phyloP scores from a whole-genome alignment of 2,329 filamentous ascomycete genomes.

The Alternaria ethzedia region DNA sequence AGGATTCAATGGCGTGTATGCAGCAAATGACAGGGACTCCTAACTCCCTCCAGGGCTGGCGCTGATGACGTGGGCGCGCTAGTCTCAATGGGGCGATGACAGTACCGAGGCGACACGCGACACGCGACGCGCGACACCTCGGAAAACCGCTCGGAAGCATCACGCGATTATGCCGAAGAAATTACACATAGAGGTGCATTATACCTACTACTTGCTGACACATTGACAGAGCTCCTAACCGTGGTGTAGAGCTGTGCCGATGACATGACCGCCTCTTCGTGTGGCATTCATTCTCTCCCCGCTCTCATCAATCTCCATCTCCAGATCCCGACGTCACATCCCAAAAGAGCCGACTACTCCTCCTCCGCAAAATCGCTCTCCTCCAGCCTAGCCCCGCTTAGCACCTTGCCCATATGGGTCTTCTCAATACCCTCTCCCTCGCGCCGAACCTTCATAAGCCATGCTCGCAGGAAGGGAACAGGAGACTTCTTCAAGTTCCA shows the following conservation, averaged over 20 bases:
- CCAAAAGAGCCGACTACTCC: background rate
- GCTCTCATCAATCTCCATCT: background rate
- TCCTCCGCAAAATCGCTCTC: constrained; percentile 35
- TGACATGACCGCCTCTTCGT: background rate
- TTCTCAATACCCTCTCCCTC: constrained; percentile 49
- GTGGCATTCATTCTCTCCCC: background rate
- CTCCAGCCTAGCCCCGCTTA: constrained; percentile 48
- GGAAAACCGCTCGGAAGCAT: background rate
- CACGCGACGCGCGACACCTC: background rate
- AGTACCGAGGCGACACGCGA: background rate
- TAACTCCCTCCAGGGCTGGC: background rate
- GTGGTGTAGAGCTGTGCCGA: background rate
- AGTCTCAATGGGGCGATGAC: background rate
- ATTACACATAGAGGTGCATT: background rate
- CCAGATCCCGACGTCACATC: too few species aligned
- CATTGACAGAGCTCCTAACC: background rate
- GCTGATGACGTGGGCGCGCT: background rate
- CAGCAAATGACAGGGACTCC: background rate
- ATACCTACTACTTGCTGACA: background rate
- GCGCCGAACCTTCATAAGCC: constrained; percentile 40
- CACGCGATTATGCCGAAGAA: background rate
- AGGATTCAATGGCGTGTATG: background rate
- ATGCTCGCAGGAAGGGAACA: constrained; percentile 49
- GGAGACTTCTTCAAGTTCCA: constrained; percentile 50
- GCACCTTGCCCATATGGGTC: constrained; percentile 54